Conservation (phyloP, 768 basidiomycete genomes). For the Lentinula aciculospora region DNA sequence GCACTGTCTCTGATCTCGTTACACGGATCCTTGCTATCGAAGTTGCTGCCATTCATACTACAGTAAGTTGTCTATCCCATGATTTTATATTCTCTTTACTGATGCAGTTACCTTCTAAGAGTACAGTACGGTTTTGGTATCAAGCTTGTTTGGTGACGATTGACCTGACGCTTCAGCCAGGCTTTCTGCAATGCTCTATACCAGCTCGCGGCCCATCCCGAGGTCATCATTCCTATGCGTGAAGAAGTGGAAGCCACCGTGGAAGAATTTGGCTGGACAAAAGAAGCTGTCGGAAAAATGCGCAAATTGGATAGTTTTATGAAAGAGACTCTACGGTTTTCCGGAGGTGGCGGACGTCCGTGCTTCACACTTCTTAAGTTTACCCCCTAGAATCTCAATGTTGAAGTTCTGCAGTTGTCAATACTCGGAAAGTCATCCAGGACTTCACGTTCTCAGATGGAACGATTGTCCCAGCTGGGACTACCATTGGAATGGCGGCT, state of each 20-base stretch:
- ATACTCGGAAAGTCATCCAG: conserved; percentile 15
- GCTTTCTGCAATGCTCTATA: conserved; percentile 30
- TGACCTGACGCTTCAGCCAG: conserved; percentile 14
- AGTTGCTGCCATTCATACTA: conserved; percentile 39
- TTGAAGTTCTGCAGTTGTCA: conserved; percentile 14
- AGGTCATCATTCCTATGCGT: conserved; percentile 27
- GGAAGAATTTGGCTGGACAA: conserved; percentile 30
- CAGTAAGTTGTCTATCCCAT: no score
- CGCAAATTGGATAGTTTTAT: conserved; percentile 40
- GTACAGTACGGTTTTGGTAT: neutral
- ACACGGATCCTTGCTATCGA: conserved; percentile 31
- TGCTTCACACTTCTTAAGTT: no score
- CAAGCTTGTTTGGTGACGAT: neutral
- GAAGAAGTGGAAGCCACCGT: conserved; percentile 37
- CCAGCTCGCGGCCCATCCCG: conserved; percentile 29
- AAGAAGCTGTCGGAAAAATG: conserved; percentile 30
- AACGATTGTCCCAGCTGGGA: conserved; percentile 20
- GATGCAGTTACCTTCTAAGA: no score
- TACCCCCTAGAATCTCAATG: neutral
- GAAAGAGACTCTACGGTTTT: conserved; percentile 31
- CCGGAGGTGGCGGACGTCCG: conserved; percentile 24
- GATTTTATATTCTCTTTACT: no score
- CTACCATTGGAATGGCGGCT: conserved; percentile 17
- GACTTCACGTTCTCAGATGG: conserved; percentile 25
- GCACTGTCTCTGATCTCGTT: conserved; percentile 25